phyloP scores from a whole-genome alignment of 768 basidiomycete genomes.

The Porphyrellus cyaneotinctus region DNA sequence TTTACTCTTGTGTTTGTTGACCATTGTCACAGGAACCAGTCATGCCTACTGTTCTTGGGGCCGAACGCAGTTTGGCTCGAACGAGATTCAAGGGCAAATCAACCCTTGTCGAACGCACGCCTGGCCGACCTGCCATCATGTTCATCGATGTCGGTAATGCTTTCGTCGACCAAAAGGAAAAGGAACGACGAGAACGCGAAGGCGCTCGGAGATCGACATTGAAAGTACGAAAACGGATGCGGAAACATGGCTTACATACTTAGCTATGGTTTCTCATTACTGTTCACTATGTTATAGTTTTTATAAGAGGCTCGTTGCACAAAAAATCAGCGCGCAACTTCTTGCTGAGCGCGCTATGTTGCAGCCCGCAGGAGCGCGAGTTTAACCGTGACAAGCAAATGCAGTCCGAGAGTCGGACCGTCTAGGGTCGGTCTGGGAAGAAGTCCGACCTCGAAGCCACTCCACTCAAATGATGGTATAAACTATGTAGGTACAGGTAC shows the following conservation, averaged over 20 bases:
- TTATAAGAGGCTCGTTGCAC: no score
- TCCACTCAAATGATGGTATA: no score
- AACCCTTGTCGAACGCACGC: conserved; percentile 35
- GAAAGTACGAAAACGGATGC: conserved; percentile 30
- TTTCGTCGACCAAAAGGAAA: conserved; percentile 58
- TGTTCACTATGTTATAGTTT: neutral
- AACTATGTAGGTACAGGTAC: no score
- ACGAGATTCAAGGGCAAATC: conserved; percentile 37
- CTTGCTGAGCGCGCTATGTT: no score
- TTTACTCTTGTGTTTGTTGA: neutral
- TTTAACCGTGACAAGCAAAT: no score
- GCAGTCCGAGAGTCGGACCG: no score
- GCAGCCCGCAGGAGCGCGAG: no score
- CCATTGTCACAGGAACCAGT: conserved; percentile 50
- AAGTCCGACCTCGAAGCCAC: no score
- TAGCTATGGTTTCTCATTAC: neutral
- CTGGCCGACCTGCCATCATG: conserved; percentile 52
- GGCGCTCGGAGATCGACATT: conserved; percentile 44
- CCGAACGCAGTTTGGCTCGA: conserved; percentile 39
- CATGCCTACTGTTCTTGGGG: conserved; percentile 52
- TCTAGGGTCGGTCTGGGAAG: no score
- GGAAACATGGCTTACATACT: conserved; percentile 3
- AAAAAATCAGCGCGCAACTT: no score
- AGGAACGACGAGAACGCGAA: conserved; percentile 44
- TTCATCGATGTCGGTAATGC: conserved; percentile 74